Base-by-base conservation (phyloP, 331 rosid species). In the Cydonia oblonga region DNA sequence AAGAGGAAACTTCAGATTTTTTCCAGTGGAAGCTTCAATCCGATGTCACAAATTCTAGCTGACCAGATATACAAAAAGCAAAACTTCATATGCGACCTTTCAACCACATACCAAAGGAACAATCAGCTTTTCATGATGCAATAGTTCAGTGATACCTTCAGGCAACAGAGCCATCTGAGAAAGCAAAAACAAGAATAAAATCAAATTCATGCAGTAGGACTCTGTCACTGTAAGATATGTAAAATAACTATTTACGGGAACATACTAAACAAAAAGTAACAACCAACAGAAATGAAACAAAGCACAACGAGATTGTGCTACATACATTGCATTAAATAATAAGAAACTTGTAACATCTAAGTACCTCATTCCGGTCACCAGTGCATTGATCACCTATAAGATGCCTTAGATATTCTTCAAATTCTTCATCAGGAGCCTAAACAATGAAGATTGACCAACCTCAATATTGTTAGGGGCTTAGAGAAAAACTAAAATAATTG, bases 391-490 rank as follows among this genome's bases (percentile, higher is more conserved):
- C 86, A 76, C 96, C 90, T 66, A 86, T 86, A 78, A 81, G 86
- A 73, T 89, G 88, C 86, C 97, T 75, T 28, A 93, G 91, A 84
- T 89, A 91, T 81, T 93, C 97, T 78, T 89, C 92, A 80, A 91
- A 93, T 83, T 89, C 96, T 84, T 91, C 98, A 81, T 91, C 97
- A 72, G 98, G 98, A 79, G 97, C 97, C 98, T 93, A 74, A 81
- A 76, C 5, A 66, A 68, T 73, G 76, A 68, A 61, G 69, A 70
- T 77, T 62, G 42, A 70, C 42, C 79, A 76, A 42, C 46, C 35
- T 25, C 33, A 54, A 54, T 49, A 42, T 26, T 53, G 73, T 73
- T 75, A 74, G 49, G 57, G 20, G 54, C 69, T 70, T 70, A 66
- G 54, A 57, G n/a, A 71, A 67, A 30, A 72, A 80, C 38, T 22